Conservation (phyloP, 345 rosid genomes). For the Citrus sinensis region DVS_A1.0 CM039168.1:580001-580500, state of each 20-base stretch:
- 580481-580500: slow-evolving; percentile 7
- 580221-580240: background rate
- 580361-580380: slow-evolving; percentile 58
- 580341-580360: slow-evolving; percentile 37
- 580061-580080: no score
- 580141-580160: no score
- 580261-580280: slow-evolving; percentile 33
- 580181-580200: no score
- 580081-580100: no score
- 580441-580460: slow-evolving; percentile 25
- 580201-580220: background rate
- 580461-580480: slow-evolving; percentile 25
- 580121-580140: no score
- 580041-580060: no score
- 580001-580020: no score
- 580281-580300: slow-evolving; percentile 24
- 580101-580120: no score
- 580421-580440: slow-evolving; percentile 18
- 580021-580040: no score
- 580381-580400: slow-evolving; percentile 45
- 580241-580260: slow-evolving; percentile 26
- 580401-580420: slow-evolving; percentile 22
- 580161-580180: no score
- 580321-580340: slow-evolving; percentile 9
- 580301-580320: slow-evolving; percentile 31